These are phyloP conservation scores for Colletotrichum neosansevieriae DNA, from an alignment of 2,329 filamentous ascomycete genomes.

Conservation along the genomic window DNA sequence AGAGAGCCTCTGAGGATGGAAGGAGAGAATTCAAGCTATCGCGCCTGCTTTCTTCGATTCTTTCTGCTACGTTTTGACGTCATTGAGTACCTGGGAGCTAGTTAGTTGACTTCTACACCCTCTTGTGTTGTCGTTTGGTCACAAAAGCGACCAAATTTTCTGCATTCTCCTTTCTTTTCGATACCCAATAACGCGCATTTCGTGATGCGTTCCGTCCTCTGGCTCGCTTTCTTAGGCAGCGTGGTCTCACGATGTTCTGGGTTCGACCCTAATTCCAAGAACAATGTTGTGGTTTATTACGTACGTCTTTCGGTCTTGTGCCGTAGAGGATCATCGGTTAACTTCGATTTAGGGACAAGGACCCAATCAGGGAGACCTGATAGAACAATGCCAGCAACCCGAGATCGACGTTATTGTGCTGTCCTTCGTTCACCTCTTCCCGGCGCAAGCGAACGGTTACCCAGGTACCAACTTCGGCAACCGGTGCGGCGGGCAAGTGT, in stretches of 20 bases:
- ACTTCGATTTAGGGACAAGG: slow-evolving; percentile 52
- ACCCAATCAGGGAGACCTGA: slow-evolving; percentile 50
- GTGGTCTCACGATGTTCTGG: slow-evolving; percentile 4
- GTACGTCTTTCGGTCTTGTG: slow-evolving; percentile 43
- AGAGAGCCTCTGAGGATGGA: background rate
- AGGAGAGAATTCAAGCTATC: background rate
- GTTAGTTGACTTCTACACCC: background rate
- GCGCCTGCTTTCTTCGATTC: background rate
- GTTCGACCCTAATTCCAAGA: slow-evolving; percentile 50
- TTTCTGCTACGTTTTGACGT: background rate
- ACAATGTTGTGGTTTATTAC: slow-evolving; percentile 58
- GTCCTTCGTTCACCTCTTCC: slow-evolving; percentile 57
- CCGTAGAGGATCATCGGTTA: background rate
- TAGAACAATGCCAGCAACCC: slow-evolving; percentile 53
- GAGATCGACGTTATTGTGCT: slow-evolving; percentile 57
- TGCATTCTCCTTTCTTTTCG: background rate
- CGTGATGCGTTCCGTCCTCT: background rate
- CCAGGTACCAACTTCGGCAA: slow-evolving; percentile 57
- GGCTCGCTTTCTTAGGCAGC: slow-evolving; percentile 14
- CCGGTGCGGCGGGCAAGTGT: slow-evolving; percentile 50
- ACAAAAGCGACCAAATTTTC: background rate
- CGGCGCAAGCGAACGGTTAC: slow-evolving; percentile 55
- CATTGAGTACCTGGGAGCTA: background rate
- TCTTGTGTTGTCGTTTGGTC: background rate
- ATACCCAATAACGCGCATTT: background rate